Conservation (phyloP, 495 filamentous ascomycete species). For the Trichodelitschia bisporula region DNA sequence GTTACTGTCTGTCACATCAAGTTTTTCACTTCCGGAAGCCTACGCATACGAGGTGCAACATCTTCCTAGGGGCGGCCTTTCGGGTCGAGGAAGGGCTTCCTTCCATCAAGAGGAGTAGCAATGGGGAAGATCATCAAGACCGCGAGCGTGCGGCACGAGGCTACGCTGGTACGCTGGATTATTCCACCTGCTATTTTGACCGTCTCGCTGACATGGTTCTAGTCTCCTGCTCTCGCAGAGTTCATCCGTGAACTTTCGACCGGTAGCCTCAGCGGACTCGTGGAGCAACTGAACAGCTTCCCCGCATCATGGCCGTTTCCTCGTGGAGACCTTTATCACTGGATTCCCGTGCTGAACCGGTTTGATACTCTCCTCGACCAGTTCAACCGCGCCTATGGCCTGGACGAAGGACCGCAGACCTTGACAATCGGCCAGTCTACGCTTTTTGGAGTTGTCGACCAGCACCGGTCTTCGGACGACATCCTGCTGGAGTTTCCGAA, state of each 20-base stretch:
- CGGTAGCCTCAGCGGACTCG: conserved; percentile 51
- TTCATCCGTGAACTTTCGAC: conserved; percentile 45
- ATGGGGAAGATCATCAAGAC: conserved; percentile 98
- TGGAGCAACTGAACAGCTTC: conserved; percentile 51
- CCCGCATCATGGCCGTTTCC: conserved; percentile 83
- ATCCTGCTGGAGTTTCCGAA: conserved; percentile 10
- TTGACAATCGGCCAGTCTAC: conserved; percentile 29
- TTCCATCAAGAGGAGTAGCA: conserved; percentile 6
- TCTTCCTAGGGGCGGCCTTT: too few species aligned
- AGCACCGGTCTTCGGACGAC: conserved; percentile 12
- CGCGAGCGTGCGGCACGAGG: conserved; percentile 76
- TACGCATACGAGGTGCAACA: too few species aligned
- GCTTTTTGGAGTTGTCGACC: conserved; percentile 23
- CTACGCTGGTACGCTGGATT: conserved; percentile 51
- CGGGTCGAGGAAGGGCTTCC: conserved; percentile 7
- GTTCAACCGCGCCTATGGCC: conserved; percentile 56
- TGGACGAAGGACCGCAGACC: conserved; percentile 59
- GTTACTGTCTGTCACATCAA: too few species aligned
- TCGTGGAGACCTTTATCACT: conserved; percentile 93
- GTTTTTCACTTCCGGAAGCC: too few species aligned
- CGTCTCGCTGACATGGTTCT: conserved; percentile 10
- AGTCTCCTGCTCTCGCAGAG: conserved; percentile 70
- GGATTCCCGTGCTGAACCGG: conserved; percentile 84
- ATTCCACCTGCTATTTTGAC: conserved; percentile 3
- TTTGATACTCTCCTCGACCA: conserved; percentile 75